A percentile compares a stretch with the other conserved stretches of the same genome.
These are phyloP conservation scores for Yarrowia sp. DNA, from an alignment of 805 yeast genomes.

Conservation along the genomic window DNA sequence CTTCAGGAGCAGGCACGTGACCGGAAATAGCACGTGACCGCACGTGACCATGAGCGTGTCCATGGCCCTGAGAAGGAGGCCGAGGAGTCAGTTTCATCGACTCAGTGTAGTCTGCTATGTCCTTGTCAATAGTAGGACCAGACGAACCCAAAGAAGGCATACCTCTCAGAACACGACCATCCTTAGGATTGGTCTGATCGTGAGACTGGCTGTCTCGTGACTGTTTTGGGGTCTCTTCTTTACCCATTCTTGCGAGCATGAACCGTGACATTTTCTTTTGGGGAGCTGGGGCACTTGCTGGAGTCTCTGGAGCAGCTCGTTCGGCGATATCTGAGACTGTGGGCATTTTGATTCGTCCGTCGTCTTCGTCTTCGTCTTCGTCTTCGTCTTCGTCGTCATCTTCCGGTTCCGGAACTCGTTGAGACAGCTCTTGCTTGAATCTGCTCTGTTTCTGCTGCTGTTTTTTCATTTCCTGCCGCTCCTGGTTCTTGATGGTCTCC, in stretches of 20 bases:
- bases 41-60: neutral
- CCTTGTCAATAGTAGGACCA: neutral
- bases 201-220: neutral
- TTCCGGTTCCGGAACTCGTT: neutral
- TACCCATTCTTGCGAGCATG: conserved; percentile 8
- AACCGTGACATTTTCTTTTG: conserved; percentile 9
- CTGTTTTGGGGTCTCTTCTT: neutral
- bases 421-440: neutral
- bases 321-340: conserved; percentile 7
- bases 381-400: neutral
- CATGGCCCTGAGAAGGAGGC: neutral
- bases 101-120: neutral
- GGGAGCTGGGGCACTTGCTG: neutral
- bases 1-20: neutral
- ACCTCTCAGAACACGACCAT: neutral
- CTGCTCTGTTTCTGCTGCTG: conserved; percentile 2
- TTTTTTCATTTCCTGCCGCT: neutral
- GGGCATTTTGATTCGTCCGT: neutral
- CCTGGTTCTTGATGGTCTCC: conserved; percentile 18
- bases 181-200: conserved; percentile 6
- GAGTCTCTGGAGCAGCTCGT: neutral
- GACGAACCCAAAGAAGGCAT: neutral
- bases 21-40: neutral
- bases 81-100: neutral
- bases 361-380: neutral